These are phyloP conservation scores for Candida oleophila DNA, from an alignment of 805 yeast genomes.

Conservation along the genomic window DNA sequence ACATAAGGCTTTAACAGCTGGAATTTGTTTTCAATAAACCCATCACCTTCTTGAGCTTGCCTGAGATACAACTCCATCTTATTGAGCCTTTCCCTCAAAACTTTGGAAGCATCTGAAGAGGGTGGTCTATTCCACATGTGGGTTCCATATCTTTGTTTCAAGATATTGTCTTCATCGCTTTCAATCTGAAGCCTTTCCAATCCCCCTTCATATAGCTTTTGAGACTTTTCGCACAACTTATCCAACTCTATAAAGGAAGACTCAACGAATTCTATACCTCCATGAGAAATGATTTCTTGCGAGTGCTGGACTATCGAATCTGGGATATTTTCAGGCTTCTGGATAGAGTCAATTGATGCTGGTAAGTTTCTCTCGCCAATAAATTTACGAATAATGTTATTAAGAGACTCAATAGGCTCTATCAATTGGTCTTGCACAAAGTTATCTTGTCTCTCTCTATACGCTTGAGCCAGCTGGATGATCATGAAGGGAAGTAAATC, in stretches of 20 bases:
- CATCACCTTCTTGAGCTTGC: conserved; percentile 65
- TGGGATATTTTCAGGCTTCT: conserved; percentile 59
- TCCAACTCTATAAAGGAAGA: conserved; percentile 46
- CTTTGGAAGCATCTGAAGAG: conserved; percentile 45
- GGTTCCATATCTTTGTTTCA: conserved; percentile 53
- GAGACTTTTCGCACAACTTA: conserved; percentile 39
- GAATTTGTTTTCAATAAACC: conserved; percentile 46
- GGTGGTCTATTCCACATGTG: conserved; percentile 51
- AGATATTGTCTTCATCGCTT: conserved; percentile 50
- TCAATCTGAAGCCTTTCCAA: conserved; percentile 49
- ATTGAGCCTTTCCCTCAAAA: conserved; percentile 37
- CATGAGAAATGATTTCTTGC: conserved; percentile 49
- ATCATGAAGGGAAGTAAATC: conserved; percentile 65
- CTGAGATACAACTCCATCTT: conserved; percentile 48
- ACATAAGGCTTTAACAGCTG: conserved; percentile 47
- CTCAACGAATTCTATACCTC: conserved; percentile 49
- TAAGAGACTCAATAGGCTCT: conserved; percentile 50
- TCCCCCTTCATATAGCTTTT: conserved; percentile 44
- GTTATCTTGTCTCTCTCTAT: conserved; percentile 59
- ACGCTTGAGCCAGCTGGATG: conserved; percentile 65
- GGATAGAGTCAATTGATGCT: conserved; percentile 59
- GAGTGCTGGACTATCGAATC: conserved; percentile 54
- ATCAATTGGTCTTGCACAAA: conserved; percentile 46
- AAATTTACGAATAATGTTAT: conserved; percentile 41
- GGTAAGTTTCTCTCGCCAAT: conserved; percentile 55